These are phyloP conservation scores for Potentilla sterilis DNA, from an alignment of 306 rosid genomes.

Conservation along the genomic window DNA sequence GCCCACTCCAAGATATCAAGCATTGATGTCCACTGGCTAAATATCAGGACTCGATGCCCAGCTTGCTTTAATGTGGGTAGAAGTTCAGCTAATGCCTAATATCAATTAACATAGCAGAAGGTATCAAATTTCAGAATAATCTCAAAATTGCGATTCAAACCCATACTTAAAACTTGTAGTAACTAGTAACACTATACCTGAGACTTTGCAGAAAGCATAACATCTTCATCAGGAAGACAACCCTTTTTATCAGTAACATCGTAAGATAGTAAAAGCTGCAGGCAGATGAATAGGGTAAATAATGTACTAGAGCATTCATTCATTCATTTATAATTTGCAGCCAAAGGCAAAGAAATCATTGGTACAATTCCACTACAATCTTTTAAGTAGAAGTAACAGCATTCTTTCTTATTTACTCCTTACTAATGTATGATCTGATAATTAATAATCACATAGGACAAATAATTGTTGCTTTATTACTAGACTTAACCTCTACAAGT, in stretches of 20 bases:
- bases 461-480: not conserved
- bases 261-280: conserved; percentile 75
- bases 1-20: conserved; percentile 96
- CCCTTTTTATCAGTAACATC: conserved; percentile 70
- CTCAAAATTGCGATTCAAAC: conserved; percentile 16
- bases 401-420: not conserved
- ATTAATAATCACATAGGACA: not conserved
- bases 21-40: conserved; percentile 99
- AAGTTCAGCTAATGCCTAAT: conserved; percentile 67
- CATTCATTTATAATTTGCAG: not conserved
- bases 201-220: conserved; percentile 86
- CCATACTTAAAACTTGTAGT: conserved; percentile 8
- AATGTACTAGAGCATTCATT: not conserved
- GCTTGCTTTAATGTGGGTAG: conserved; percentile 73
- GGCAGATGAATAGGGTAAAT: conserved; percentile 4
- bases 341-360: not conserved
- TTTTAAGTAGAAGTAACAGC: not conserved
- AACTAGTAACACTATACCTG: conserved; percentile 51
- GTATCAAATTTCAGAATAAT: not conserved
- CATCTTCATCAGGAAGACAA: conserved; percentile 63
- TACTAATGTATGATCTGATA: not conserved
- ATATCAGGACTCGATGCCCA: conserved; percentile 88
- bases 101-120: conserved; percentile 29
- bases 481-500: not conserved
- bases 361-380: not conserved